These are phyloP conservation scores for Russula foetens DNA, from an alignment of 768 basidiomycete species.

Conservation along the genomic window DNA sequence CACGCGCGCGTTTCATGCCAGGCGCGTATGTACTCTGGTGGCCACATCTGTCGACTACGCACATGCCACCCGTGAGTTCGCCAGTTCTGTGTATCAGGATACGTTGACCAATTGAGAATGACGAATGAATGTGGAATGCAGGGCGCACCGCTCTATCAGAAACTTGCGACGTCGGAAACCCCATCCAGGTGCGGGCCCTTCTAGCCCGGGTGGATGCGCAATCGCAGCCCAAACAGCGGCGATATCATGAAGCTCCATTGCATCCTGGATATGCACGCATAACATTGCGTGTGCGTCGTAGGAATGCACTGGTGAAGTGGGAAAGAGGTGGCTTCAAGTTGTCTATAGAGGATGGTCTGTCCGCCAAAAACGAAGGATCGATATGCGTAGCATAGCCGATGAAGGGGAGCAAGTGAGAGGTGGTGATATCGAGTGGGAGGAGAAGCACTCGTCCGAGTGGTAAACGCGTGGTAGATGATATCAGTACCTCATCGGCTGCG, in stretches of 20 bases:
- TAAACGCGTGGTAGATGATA: slow-evolving; percentile 37
- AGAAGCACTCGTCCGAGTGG: slow-evolving; percentile 63
- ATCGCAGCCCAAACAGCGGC: slow-evolving; percentile 86
- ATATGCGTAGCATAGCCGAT: slow-evolving; percentile 46
- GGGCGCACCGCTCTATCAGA: slow-evolving; percentile 15
- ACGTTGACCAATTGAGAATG: background rate
- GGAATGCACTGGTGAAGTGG: slow-evolving; percentile 75
- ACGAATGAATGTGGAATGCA: background rate
- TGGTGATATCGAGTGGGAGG: slow-evolving; percentile 77
- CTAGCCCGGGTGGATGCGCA: slow-evolving; percentile 44
- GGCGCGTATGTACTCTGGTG: slow-evolving; percentile 57
- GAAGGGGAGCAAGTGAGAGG: slow-evolving; percentile 72
- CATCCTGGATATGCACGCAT: slow-evolving; percentile 74
- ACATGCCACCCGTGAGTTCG: slow-evolving; percentile 80
- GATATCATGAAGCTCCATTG: slow-evolving; percentile 87
- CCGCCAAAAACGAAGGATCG: slow-evolving; percentile 51
- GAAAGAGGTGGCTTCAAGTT: slow-evolving; percentile 58
- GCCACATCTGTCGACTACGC: slow-evolving; percentile 71
- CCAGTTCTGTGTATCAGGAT: slow-evolving; percentile 41
- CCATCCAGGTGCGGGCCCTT: slow-evolving; percentile 47
- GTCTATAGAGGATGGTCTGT: slow-evolving; percentile 39
- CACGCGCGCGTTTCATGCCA: slow-evolving; percentile 55
- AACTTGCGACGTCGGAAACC: slow-evolving; percentile 23
- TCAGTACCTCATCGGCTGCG: slow-evolving; percentile 64
- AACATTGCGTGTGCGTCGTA: slow-evolving; percentile 64